Evolutionary conservation across 1,284 basidiomycete species (phyloP), one percentile per base, ranked within the genome.

Genomic region (Meira miltonrushii): DNA sequence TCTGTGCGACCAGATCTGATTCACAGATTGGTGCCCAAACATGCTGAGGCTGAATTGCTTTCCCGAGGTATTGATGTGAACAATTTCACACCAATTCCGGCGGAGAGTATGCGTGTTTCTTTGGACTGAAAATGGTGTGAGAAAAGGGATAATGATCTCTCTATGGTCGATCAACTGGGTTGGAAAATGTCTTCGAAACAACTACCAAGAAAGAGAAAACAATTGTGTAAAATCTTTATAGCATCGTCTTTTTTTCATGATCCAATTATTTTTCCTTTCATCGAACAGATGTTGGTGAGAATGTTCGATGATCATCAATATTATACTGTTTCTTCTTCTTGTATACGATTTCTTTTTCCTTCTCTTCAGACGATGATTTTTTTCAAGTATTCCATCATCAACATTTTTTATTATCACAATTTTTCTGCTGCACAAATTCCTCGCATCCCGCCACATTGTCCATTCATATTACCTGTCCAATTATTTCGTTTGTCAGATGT

Each of bases 1-100:
- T 96, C 92, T 49, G 88, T 95, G 68, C 88, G 93, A 69, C 94
- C 95, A 54, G 94, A 97, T 79, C 82, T 98, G 64, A 94, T 89
- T 80, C 85, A 86, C 70, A 86, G 87, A 80, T 86, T 98, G 51
- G 92, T 98, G 57, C 94, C 94, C 57, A 82, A 86, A 73, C 87
- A 92, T 80, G 88, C 86, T 79, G 90, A 96, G 84, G 81, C 86
- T 65, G 91, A 91, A 83, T 85, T 98, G 78, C 85, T 84, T 79
- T 86, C 85, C 69, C 86, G 88, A 78, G 87, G 87, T 54, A 92
- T 98, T 81, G 86, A 88, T 79, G 81, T 98, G 77, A 87, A 95
- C 79, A 86, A 85, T 74, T 96, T 97, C 83, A 70, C 78, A 58
- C 80, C 80, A 33, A 72, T 79, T 49, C 72, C 79, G 41, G 66